Conservation (phyloP, 495 filamentous ascomycete species). For the Penicillium bovifimosum region DNA sequence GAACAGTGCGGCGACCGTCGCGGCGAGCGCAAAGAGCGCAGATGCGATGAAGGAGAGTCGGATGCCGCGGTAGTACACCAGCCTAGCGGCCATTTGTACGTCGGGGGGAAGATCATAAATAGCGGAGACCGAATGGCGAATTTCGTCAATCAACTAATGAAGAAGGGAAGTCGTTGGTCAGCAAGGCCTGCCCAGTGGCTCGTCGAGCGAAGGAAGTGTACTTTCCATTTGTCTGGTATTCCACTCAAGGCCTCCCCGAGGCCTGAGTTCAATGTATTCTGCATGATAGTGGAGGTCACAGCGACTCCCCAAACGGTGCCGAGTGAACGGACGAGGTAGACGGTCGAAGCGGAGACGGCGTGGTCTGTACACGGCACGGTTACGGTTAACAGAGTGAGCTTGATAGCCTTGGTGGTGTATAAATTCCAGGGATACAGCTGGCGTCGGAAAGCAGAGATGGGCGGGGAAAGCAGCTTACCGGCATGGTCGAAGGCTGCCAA, state of each 20-base stretch:
- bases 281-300: conserved; percentile 56
- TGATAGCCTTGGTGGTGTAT: too few relatives aligned
- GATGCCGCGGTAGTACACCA: conserved; percentile 57
- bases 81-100: conserved; percentile 52
- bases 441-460: neutral
- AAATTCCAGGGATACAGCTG: too few relatives aligned
- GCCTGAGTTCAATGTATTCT: conserved; percentile 55
- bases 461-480: conserved; percentile 30
- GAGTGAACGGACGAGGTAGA: conserved; percentile 58
- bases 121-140: conserved; percentile 55
- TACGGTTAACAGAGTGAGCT: too few relatives aligned
- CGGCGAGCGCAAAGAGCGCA: conserved; percentile 45
- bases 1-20: conserved; percentile 47
- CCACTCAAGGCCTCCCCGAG: conserved; percentile 53
- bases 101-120: conserved; percentile 51
- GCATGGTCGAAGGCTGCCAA: conserved; percentile 58
- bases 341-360: conserved; percentile 58
- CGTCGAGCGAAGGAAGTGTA: conserved; percentile 36
- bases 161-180: conserved; percentile 16
- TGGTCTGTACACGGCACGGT: conserved; percentile 51
- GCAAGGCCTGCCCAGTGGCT: neutral
- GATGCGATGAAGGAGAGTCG: conserved; percentile 50
- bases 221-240: conserved; percentile 62
- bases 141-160: conserved; percentile 51
- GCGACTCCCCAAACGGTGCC: conserved; percentile 62